phyloP scores from a whole-genome alignment of 805 yeast species.

The Jamesozyma spencerorum region DNA sequence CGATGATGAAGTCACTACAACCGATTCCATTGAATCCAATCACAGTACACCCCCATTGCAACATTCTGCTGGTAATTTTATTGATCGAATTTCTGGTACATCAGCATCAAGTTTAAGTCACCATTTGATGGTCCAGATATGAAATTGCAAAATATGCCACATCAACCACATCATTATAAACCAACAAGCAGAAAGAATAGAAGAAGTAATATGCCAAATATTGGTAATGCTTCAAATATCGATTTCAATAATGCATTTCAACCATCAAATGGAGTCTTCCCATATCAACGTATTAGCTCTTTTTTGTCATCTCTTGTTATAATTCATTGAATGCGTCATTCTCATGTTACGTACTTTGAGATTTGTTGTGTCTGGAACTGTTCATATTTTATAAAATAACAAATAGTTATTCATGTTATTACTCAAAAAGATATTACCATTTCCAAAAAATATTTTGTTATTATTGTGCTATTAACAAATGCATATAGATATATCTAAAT shows the following conservation, averaged over 20 bases:
- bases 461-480: no score
- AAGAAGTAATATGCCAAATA: slow-evolving; percentile 20
- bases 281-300: slow-evolving; percentile 3
- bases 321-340: no score
- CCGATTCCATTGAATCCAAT: slow-evolving; percentile 6
- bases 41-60: slow-evolving; percentile 4
- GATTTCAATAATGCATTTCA: slow-evolving; percentile 9
- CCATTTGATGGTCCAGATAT: slow-evolving; percentile 8
- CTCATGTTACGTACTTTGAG: no score
- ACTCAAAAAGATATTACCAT: no score
- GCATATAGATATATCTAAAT: not conserved
- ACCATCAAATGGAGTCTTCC: slow-evolving; percentile 6
- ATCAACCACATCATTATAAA: slow-evolving; percentile 13
- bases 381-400: no score
- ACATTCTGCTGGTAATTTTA: slow-evolving; percentile 13
- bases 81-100: slow-evolving; percentile 16
- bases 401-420: no score
- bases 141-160: slow-evolving; percentile 5
- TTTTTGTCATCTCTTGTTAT: no score
- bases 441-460: no score
- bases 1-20: no score
- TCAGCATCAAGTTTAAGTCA: slow-evolving; percentile 2
- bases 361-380: no score
- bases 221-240: slow-evolving; percentile 25
- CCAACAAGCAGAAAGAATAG: slow-evolving; percentile 30